Evolutionary conservation across 2,329 filamentous ascomycete genomes (phyloP).

Genomic region (Sporothrix luriei): DNA sequence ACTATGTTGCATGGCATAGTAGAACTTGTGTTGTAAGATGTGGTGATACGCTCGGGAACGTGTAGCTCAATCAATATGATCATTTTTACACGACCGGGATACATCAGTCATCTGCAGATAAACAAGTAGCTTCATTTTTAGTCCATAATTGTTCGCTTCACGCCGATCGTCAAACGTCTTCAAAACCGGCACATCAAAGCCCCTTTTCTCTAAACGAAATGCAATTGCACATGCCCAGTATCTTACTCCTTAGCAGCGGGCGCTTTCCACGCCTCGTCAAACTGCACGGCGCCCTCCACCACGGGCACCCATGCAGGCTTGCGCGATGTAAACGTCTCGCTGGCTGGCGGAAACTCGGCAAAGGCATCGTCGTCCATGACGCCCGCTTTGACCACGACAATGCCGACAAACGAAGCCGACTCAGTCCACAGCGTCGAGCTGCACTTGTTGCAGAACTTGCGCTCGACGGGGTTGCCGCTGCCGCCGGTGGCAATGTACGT

Average conservation of each 20-base stretch:
- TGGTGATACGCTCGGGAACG: no score
- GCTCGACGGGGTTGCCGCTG: conserved; percentile 14
- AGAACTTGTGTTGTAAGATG: no score
- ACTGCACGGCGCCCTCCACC: conserved; percentile 5
- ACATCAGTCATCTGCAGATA: no score
- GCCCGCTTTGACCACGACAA: conserved; percentile 17
- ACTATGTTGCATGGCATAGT: no score
- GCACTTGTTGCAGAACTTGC: conserved; percentile 16
- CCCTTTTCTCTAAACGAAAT: background rate
- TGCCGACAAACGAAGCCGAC: background rate
- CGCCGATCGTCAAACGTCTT: no score
- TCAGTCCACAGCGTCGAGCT: conserved; percentile 23
- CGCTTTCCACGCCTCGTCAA: conserved; percentile 1
- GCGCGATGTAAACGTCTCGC: conserved; percentile 18
- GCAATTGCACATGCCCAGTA: background rate
- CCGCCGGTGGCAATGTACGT: background rate
- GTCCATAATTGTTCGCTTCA: no score
- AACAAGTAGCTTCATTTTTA: no score
- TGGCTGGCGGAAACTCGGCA: background rate
- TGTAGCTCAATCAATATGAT: no score
- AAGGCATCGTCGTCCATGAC: conserved; percentile 17
- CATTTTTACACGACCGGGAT: no score
- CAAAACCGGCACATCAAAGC: background rate
- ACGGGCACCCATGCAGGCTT: conserved; percentile 12
- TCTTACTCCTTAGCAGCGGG: background rate